Evolutionary conservation across 2,329 filamentous ascomycete genomes (phyloP), one percentile per base, ranked within the genome.

Genomic region (Neopestalotiopsis sp.): DNA sequence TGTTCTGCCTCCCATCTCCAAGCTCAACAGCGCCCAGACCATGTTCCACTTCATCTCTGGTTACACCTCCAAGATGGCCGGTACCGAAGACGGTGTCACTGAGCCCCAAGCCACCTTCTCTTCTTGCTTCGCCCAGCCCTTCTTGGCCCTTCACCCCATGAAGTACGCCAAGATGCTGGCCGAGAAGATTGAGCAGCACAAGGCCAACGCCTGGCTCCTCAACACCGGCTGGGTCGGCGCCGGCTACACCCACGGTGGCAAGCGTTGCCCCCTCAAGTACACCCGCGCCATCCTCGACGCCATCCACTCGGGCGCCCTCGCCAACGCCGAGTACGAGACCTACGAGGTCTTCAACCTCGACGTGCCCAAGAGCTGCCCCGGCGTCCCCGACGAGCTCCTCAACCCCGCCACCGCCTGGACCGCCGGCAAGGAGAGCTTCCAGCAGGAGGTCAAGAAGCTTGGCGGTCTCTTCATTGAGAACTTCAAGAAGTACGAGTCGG

Each of bases 41-140:
- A 98, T 99, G 95, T 99, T 98, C 92, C 96, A 99, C 89, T 99
- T 99, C 91, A 99, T 99, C 85, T 97, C 94, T 20, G 96, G 96
- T 76, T 99, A 99, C 89, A 99, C 96, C 73, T 98, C 95, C 80
- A 99, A 99, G 91, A 99, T 99, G 96, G 96, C 96, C 73, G 96
- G 96, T 79, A 99, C 96, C 42, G 96, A 99, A 86, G 94, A 98
- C 74, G 96, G 96, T 79, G 91, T 99, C 73, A 97, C 93, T 10
- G 96, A 99, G 86, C 96, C 96, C 73, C 94, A 98, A 85, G 96
- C 96, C 30, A 99, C 96, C 78, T 99, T 99, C 91, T 98, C 95
- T 32, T 97, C 95, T 66, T 99, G 96, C 90, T 99, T 99, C 85
- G 96, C 96, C 68, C 96, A 99, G 86, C 96, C 96, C 71, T 99